Conservation (phyloP, 73 alveolate species). For the Paramecium octaurelia region DNA sequence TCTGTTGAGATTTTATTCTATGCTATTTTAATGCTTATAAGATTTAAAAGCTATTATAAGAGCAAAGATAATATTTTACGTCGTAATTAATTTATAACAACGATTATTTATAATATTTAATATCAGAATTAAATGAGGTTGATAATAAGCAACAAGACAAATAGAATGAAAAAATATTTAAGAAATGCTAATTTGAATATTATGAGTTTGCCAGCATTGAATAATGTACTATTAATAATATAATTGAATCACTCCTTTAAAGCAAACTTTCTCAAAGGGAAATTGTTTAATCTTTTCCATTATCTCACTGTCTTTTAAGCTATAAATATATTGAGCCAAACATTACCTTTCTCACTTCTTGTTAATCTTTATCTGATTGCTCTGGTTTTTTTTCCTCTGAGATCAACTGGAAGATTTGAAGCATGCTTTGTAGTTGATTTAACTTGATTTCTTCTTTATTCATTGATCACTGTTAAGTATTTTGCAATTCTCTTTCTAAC, state of each 20-base stretch:
- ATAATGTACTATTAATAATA: not conserved
- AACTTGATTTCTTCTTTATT: not conserved
- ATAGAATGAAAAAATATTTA: not conserved
- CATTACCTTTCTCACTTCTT: not conserved
- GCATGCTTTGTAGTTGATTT: not conserved
- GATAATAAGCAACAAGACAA: not conserved
- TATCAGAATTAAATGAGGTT: not conserved
- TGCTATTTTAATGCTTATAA: too few relatives aligned
- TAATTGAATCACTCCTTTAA: not conserved
- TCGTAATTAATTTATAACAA: too few relatives aligned
- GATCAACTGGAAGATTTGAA: constrained; percentile 18
- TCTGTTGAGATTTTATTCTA: too few relatives aligned
- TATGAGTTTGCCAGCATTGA: not conserved
- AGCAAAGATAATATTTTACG: too few relatives aligned
- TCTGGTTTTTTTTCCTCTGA: constrained; percentile 13
- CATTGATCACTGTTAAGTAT: constrained; percentile 1
- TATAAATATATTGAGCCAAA: not conserved
- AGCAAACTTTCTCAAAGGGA: constrained; percentile 50
- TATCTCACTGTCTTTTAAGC: constrained; percentile 35
- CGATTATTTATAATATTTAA: not conserved
- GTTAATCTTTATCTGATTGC: constrained; percentile 20
- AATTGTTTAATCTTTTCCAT: constrained; percentile 30
- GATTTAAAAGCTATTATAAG: too few relatives aligned
- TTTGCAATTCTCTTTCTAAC: constrained; percentile 39
- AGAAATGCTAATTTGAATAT: not conserved